These are phyloP conservation scores for Brassica incana DNA, from an alignment of 345 rosid species.

Conservation along the genomic window DNA sequence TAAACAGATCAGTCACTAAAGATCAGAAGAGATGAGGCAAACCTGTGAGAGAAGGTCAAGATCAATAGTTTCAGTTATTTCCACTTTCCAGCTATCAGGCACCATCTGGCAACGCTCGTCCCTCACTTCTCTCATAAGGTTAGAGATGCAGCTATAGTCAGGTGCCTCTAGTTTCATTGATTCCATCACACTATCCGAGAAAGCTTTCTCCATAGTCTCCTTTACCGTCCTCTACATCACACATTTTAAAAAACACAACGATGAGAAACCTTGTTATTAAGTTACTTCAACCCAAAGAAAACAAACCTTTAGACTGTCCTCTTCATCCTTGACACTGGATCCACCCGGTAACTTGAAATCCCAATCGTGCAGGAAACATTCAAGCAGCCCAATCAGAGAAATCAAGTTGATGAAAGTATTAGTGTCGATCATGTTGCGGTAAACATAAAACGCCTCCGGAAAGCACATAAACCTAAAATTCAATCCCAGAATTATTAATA, in stretches of 20 bases:
- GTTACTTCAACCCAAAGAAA: constrained; percentile 13
- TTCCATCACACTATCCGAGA: constrained; percentile 82
- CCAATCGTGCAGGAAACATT: constrained; percentile 49
- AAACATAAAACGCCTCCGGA: constrained; percentile 36
- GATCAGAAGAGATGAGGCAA: no score
- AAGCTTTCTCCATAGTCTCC: constrained; percentile 39
- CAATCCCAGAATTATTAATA: neutral
- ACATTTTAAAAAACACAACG: neutral
- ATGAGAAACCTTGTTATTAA: neutral
- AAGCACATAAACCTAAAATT: no score
- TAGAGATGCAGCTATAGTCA: constrained; percentile 59
- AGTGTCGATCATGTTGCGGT: constrained; percentile 44
- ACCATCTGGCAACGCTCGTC: constrained; percentile 44
- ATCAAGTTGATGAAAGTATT: constrained; percentile 40
- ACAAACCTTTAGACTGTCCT: constrained; percentile 62
- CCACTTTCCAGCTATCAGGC: no score
- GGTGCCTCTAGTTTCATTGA: constrained; percentile 62
- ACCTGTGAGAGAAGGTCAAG: no score
- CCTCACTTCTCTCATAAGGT: constrained; percentile 84
- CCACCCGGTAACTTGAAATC: no score
- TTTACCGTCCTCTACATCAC: constrained; percentile 60
- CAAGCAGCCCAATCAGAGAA: constrained; percentile 53
- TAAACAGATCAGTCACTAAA: no score
- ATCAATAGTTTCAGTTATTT: no score
- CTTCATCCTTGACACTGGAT: constrained; percentile 32